phyloP scores from a whole-genome alignment of 1,284 basidiomycete species.

The Cutaneotrichosporon arboriforme region DNA sequence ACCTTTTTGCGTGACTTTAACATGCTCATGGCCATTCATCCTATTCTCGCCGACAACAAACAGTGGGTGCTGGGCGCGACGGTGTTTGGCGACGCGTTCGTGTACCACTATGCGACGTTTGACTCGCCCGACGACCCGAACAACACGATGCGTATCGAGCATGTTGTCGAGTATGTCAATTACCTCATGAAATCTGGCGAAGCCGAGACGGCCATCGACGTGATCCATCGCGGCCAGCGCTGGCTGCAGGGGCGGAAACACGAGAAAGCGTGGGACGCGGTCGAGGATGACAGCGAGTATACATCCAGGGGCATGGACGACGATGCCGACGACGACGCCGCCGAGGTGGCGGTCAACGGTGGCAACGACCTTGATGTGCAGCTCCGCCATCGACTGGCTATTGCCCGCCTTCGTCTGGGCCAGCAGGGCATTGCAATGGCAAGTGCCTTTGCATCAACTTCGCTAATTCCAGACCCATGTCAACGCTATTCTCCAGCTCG shows the following conservation, averaged over 20 bases:
- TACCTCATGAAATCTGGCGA: slow-evolving; percentile 68
- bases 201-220: slow-evolving; percentile 63
- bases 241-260: slow-evolving; percentile 81
- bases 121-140: slow-evolving; percentile 22
- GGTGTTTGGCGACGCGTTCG: slow-evolving; percentile 62
- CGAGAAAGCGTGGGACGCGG: slow-evolving; percentile 68
- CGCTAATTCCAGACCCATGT: slow-evolving; percentile 61
- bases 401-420: slow-evolving; percentile 75
- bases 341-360: slow-evolving; percentile 46
- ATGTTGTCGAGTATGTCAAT: slow-evolving; percentile 70
- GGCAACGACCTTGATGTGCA: slow-evolving; percentile 67
- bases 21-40: slow-evolving; percentile 71
- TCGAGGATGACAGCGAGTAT: slow-evolving; percentile 83
- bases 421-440: slow-evolving; percentile 78
- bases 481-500: slow-evolving; percentile 62
- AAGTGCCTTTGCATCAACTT: slow-evolving; percentile 20
- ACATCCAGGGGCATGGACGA: slow-evolving; percentile 46
- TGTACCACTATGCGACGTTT: slow-evolving; percentile 50
- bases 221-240: slow-evolving; percentile 69
- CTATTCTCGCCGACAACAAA: slow-evolving; percentile 65
- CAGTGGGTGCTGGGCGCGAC: slow-evolving; percentile 61
- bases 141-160: slow-evolving; percentile 45
- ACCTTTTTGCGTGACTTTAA: slow-evolving; percentile 73
- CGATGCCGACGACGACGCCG: slow-evolving; percentile 36
- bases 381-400: slow-evolving; percentile 75